Conservation (phyloP, 2,329 filamentous ascomycete genomes). For the Epichloe aotearoae region DNA sequence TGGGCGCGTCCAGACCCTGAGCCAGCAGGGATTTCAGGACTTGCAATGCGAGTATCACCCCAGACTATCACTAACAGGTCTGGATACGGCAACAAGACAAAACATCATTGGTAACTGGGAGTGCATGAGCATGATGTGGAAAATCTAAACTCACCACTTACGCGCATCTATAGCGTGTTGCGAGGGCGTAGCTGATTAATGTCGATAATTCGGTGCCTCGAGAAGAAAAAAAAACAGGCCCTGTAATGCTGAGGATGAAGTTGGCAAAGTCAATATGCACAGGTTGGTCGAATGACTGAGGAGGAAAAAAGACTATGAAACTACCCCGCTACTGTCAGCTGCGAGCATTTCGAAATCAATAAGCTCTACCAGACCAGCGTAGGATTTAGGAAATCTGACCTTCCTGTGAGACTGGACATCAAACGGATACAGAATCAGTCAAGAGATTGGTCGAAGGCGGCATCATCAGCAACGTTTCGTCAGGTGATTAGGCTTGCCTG, state of each 20-base stretch:
- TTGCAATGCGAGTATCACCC: neutral
- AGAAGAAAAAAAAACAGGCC: neutral
- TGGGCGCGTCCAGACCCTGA: neutral
- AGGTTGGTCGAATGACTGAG: neutral
- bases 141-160: neutral
- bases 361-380: neutral
- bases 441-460: neutral
- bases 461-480: neutral
- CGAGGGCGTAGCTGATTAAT: too few relatives aligned
- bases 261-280: neutral
- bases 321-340: slow-evolving; percentile 1
- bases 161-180: neutral
- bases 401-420: neutral
- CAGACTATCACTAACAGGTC: neutral
- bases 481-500: slow-evolving; percentile 3
- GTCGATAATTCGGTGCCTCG: neutral
- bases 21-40: neutral
- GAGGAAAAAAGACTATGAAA: neutral
- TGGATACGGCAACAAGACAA: neutral
- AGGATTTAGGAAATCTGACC: neutral
- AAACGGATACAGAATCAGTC: neutral
- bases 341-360: neutral
- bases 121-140: neutral
- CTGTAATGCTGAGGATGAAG: neutral
- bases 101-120: neutral